phyloP scores from a whole-genome alignment of 2,329 filamentous ascomycete species.

The Didymellaceae sp. region DNA sequence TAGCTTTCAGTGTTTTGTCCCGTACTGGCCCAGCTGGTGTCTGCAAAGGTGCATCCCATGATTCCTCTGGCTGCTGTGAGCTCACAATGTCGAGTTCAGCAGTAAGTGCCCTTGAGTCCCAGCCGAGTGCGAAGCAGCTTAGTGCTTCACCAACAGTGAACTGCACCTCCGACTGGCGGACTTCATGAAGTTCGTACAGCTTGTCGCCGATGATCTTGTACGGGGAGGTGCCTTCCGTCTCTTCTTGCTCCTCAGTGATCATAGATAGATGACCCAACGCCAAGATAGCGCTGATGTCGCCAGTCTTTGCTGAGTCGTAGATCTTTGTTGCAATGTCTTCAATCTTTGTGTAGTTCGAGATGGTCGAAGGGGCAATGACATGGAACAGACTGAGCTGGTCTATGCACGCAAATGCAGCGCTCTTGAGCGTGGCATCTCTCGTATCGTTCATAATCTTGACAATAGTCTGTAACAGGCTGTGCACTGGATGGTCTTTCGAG shows the following conservation, averaged over 20 bases:
- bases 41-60: conserved; percentile 38
- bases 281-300: conserved; percentile 81
- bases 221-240: conserved; percentile 38
- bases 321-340: conserved; percentile 67
- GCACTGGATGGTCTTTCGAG: conserved; percentile 45
- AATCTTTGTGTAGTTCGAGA: conserved; percentile 45
- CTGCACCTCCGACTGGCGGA: conserved; percentile 84
- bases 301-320: conserved; percentile 73
- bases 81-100: conserved; percentile 77
- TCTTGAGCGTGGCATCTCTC: conserved; percentile 63
- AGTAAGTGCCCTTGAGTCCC: conserved; percentile 80
- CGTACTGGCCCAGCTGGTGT: conserved; percentile 44
- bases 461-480: conserved; percentile 53
- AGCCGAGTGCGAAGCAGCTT: conserved; percentile 76
- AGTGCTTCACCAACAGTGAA: conserved; percentile 91
- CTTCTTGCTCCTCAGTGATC: conserved; percentile 56
- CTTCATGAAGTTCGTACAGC: conserved; percentile 79
- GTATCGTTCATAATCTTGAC: conserved; percentile 61
- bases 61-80: conserved; percentile 46
- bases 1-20: conserved; percentile 55
- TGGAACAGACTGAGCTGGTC: conserved; percentile 68
- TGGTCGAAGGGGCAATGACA: conserved; percentile 55
- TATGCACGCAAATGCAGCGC: conserved; percentile 63
- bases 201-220: conserved; percentile 67
- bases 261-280: conserved; percentile 79